Evolutionary conservation across 2,329 filamentous ascomycete species (phyloP), one percentile per base, ranked within the genome.

Genomic region (Rutstroemia sp.): DNA sequence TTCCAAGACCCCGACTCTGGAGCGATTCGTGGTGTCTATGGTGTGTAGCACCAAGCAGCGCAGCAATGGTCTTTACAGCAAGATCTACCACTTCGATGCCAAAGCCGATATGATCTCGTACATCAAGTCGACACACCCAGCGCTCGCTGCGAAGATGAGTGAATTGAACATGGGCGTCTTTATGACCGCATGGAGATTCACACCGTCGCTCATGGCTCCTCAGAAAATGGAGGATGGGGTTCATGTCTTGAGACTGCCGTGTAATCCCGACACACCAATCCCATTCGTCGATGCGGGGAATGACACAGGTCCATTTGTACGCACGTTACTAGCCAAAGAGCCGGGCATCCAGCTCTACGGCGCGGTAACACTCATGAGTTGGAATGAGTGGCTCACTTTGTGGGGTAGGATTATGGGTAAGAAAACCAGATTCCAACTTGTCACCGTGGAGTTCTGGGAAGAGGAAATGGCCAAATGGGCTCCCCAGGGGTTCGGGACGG

Each of bases 21-120:
- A 76, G 38, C 62, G 70, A 4, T 69, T 77, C 16, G 58, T 78
- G 3, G 58, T 73, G 2, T 75, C 73, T 4, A 68, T 67, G 0
- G 58, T 77, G 0, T 66, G 68, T 1, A 63, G 74, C 60, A 66
- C 67, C 1, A 65, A 60, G 7, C 72, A 70, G 57, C 70, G 67
- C 65, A 73, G 70, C n/a, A 63, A 62, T 9, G 75, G 75, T 37
- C 8, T 12, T 30, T 37, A 49, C 16, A 16, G n/a, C 9, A 30
- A 49, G 25, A 23, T 46, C 23, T 54, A 47, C 25, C 51, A 54
- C 34, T 61, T 61, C 38, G 57, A 61, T 45, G 63, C 67, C 12
- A 77, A 77, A 59, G 73, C 71, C 5, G 63, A 63, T 0, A 69
- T 65, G 5, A 66, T 62, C 2, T 61, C 66, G 2, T 74, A 74